A percentile compares a stretch with the other conserved stretches of the same genome.
Conservation (phyloP, 1,284 basidiomycete species). For the Moesziomyces globuligerus region DNA sequence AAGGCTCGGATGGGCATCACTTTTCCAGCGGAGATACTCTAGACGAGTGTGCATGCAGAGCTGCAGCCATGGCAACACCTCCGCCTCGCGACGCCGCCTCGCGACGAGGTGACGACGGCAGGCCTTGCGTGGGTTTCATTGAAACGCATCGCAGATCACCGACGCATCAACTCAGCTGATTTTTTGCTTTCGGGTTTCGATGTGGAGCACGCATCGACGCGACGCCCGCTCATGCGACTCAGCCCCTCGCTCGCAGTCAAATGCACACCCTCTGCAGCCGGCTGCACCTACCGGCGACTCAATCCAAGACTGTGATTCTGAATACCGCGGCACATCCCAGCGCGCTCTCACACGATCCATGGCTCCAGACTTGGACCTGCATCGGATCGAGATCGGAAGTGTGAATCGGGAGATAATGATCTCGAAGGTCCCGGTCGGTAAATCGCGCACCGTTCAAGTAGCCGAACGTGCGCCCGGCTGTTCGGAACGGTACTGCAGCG, state of each 20-base stretch:
- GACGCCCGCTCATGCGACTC: neutral
- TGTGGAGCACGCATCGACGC: neutral
- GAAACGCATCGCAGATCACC: neutral
- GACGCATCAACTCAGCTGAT: neutral
- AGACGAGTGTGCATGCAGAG: too few species aligned
- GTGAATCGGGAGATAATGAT: slow-evolving; percentile 17
- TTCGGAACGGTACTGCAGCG: slow-evolving; percentile 5
- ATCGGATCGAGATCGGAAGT: neutral
- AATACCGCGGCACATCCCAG: slow-evolving; percentile 11
- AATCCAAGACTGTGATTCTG: too few species aligned
- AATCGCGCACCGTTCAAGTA: too few species aligned
- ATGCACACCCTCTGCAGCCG: neutral
- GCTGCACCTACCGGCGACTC: slow-evolving; percentile 6
- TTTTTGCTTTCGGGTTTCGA: neutral
- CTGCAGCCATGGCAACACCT: neutral
- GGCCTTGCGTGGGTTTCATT: too few species aligned
- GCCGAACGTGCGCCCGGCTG: slow-evolving; percentile 10
- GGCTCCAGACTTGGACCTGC: neutral
- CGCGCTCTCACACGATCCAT: neutral
- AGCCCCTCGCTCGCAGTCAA: too few species aligned
- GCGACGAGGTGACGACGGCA: neutral
- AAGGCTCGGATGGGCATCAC: too few species aligned
- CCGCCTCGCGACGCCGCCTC: neutral
- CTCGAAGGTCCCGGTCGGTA: neutral
- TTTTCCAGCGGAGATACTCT: too few species aligned